Conservation (phyloP, 2,329 filamentous ascomycete genomes). For the Calonectria pseudoturangicola region DNA sequence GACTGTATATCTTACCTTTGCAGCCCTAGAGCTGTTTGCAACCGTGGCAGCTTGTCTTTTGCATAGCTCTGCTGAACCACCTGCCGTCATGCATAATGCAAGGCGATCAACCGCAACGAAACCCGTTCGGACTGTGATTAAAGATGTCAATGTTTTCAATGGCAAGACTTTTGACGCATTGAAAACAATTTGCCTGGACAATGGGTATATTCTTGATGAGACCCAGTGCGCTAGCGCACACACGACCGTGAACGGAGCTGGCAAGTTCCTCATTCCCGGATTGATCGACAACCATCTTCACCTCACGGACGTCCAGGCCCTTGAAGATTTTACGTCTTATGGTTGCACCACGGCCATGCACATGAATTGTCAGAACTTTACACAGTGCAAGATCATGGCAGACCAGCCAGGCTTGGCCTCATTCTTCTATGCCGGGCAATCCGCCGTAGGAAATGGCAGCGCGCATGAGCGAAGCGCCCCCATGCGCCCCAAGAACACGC, state of each 20-base stretch:
- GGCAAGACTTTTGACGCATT: background rate
- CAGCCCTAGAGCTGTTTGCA: background rate
- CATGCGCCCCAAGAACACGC: background rate
- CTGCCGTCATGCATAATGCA: background rate
- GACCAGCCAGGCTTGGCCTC: background rate
- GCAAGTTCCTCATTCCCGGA: conserved; percentile 5
- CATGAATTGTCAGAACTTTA: conserved; percentile 24
- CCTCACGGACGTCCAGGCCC: background rate
- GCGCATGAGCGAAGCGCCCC: background rate
- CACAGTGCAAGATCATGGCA: background rate
- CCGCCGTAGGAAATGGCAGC: background rate
- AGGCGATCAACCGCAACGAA: background rate
- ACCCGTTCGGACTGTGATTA: background rate
- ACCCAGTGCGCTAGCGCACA: background rate
- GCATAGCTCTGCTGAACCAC: background rate
- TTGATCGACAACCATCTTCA: conserved; percentile 25
- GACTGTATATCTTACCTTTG: background rate
- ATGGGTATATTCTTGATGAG: background rate
- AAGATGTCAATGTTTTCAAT: conserved; percentile 10
- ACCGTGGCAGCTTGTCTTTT: background rate
- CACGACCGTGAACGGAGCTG: background rate
- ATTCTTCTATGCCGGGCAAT: background rate
- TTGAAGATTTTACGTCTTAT: background rate
- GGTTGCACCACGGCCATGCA: conserved; percentile 15
- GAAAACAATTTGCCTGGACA: background rate